These are phyloP conservation scores for Plasmopara muralis DNA, from an alignment of 352 stramenopile species.

Conservation along the genomic window DNA sequence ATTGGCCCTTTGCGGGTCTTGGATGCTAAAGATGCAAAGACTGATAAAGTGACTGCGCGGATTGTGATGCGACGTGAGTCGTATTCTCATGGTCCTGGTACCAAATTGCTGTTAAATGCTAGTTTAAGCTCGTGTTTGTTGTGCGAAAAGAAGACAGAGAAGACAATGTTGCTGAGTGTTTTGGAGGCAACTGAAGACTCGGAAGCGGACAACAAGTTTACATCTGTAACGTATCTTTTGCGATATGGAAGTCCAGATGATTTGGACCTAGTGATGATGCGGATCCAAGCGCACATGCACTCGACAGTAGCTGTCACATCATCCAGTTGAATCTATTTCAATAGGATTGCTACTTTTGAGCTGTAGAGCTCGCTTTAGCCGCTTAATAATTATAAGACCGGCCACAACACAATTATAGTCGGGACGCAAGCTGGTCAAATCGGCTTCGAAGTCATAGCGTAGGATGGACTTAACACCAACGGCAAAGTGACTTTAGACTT, in stretches of 20 bases:
- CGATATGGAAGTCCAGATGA: slow-evolving; percentile 58
- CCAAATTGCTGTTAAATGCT: slow-evolving; percentile 71
- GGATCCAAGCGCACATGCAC: slow-evolving; percentile 37
- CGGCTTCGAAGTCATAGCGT: slow-evolving; percentile 8
- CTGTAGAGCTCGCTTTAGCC: slow-evolving; percentile 28
- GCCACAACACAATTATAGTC: slow-evolving; percentile 11
- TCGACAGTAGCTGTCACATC: slow-evolving; percentile 19
- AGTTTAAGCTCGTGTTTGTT: slow-evolving; percentile 53
- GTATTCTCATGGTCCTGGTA: slow-evolving; percentile 59
- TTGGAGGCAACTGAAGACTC: slow-evolving; percentile 37
- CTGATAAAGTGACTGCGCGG: slow-evolving; percentile 42
- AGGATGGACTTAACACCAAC: background rate
- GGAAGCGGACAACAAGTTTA: slow-evolving; percentile 40
- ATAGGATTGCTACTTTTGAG: slow-evolving; percentile 15
- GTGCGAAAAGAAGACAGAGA: slow-evolving; percentile 70
- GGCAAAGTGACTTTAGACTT: slow-evolving; percentile 3
- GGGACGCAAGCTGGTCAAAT: slow-evolving; percentile 15
- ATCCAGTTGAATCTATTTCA: slow-evolving; percentile 23
- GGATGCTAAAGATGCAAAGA: slow-evolving; percentile 34
- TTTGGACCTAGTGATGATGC: slow-evolving; percentile 40
- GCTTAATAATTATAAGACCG: slow-evolving; percentile 25
- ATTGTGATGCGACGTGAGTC: slow-evolving; percentile 80
- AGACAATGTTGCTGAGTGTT: slow-evolving; percentile 62
- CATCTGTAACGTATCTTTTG: slow-evolving; percentile 64
- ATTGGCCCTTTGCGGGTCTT: slow-evolving; percentile 66